Percentiles rank a stretch among this genome's conserved stretches.
Evolutionary conservation across 352 stramenopile species (phyloP).

Genomic region (Hyaloperonospora brassicae): DNA sequence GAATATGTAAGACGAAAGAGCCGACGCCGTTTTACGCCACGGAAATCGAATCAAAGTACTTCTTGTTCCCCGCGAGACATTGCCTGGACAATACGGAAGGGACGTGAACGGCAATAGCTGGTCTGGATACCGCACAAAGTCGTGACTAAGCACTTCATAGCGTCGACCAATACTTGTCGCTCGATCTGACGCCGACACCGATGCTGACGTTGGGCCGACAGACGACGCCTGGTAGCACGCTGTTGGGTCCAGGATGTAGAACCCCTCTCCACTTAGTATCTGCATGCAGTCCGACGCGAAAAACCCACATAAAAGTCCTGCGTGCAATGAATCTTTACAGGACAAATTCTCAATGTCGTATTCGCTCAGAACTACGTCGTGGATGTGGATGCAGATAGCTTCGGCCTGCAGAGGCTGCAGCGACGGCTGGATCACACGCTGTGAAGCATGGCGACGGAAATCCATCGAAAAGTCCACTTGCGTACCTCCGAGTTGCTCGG

Average conservation of each 20-base stretch:
- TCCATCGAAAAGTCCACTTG: slow-evolving; percentile 69
- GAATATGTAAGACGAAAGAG: slow-evolving; percentile 33
- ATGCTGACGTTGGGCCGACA: slow-evolving; percentile 5
- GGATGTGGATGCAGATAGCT: slow-evolving; percentile 63
- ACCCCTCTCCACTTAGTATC: slow-evolving; percentile 63
- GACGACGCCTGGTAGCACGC: slow-evolving; percentile 36
- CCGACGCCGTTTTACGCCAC: slow-evolving; percentile 40
- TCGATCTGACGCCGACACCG: slow-evolving; percentile 5
- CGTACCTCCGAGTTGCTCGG: slow-evolving; percentile 41
- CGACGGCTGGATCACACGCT: slow-evolving; percentile 65
- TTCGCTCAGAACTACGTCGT: slow-evolving; percentile 43
- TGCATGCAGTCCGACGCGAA: slow-evolving; percentile 69
- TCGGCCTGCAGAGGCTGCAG: slow-evolving; percentile 64
- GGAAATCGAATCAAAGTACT: slow-evolving; percentile 70
- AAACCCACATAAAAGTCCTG: slow-evolving; percentile 54
- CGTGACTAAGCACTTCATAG: slow-evolving; percentile 52
- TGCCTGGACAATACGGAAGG: slow-evolving; percentile 53
- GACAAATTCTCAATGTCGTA: slow-evolving; percentile 50
- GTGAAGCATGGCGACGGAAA: slow-evolving; percentile 46
- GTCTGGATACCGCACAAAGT: slow-evolving; percentile 64
- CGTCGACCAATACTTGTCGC: slow-evolving; percentile 29
- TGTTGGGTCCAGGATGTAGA: slow-evolving; percentile 71
- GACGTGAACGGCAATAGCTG: slow-evolving; percentile 65
- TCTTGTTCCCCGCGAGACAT: slow-evolving; percentile 35
- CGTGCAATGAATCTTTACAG: slow-evolving; percentile 37